Evolutionary conservation across 345 rosid genomes (phyloP).

Genomic region (Syzygium oleosum): DNA sequence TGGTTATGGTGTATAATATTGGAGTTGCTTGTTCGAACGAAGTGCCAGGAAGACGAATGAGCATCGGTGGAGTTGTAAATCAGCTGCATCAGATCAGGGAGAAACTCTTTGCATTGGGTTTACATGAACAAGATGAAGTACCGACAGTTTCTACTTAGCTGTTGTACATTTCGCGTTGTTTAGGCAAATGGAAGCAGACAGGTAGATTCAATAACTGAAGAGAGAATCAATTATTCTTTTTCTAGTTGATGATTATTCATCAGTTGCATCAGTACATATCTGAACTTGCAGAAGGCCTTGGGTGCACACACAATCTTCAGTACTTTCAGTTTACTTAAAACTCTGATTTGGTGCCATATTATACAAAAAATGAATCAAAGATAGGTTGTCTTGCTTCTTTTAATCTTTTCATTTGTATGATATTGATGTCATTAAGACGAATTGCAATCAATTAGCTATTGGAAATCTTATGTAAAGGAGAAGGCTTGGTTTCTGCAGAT

Average conservation of each 20-base stretch:
- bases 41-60: background rate
- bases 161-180: no score
- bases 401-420: no score
- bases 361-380: background rate
- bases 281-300: background rate
- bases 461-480: no score
- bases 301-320: background rate
- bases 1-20: background rate
- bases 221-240: background rate
- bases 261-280: rapidly evolving
- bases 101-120: background rate
- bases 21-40: background rate
- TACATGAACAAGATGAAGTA: background rate
- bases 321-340: background rate
- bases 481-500: no score
- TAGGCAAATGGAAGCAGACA: no score
- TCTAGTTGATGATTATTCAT: background rate
- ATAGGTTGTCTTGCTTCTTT: background rate
- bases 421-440: no score
- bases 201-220: background rate
- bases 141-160: no score
- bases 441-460: no score
- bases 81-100: background rate
- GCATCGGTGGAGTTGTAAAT: background rate
- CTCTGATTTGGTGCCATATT: background rate